Percentiles rank a stretch among this genome's conserved stretches.
These are phyloP conservation scores for Patellifolia procumbens DNA, from an alignment of 179 eudicot genomes.

Conservation along the genomic window DNA sequence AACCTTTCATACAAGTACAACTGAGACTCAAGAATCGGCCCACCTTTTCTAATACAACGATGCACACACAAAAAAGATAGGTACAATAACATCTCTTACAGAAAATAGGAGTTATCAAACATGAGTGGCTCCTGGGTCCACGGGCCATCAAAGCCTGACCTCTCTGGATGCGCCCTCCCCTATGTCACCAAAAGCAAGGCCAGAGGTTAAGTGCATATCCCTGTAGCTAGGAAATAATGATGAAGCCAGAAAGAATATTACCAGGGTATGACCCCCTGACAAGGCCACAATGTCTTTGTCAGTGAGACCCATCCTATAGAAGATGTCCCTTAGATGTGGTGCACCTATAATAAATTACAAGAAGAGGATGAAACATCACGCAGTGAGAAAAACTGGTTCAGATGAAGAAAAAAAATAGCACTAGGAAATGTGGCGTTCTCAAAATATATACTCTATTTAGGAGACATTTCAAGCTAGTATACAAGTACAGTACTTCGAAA, in stretches of 20 bases:
- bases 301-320: slow-evolving; percentile 78
- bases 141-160: slow-evolving; percentile 97
- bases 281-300: slow-evolving; percentile 82
- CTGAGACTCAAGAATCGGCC: background rate
- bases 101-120: slow-evolving; percentile 86
- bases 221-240: slow-evolving; percentile 6
- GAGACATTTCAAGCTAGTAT: background rate
- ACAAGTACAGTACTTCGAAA: background rate
- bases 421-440: background rate
- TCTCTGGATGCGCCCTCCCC: slow-evolving; percentile 98
- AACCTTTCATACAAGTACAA: slow-evolving; percentile 16
- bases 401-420: background rate
- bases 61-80: background rate
- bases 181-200: slow-evolving; percentile 29
- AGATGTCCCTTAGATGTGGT: slow-evolving; percentile 74
- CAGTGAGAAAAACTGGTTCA: background rate
- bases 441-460: background rate
- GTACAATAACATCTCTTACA: slow-evolving; percentile 50
- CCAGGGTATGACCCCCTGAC: slow-evolving; percentile 83
- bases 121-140: slow-evolving; percentile 95
- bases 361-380: background rate
- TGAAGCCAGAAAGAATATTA: slow-evolving; percentile 28
- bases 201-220: slow-evolving; percentile 13
- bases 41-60: background rate
- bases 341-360: slow-evolving; percentile 42